Evolutionary conservation across 768 basidiomycete genomes (phyloP).

Genomic region (Suillus spraguei): DNA sequence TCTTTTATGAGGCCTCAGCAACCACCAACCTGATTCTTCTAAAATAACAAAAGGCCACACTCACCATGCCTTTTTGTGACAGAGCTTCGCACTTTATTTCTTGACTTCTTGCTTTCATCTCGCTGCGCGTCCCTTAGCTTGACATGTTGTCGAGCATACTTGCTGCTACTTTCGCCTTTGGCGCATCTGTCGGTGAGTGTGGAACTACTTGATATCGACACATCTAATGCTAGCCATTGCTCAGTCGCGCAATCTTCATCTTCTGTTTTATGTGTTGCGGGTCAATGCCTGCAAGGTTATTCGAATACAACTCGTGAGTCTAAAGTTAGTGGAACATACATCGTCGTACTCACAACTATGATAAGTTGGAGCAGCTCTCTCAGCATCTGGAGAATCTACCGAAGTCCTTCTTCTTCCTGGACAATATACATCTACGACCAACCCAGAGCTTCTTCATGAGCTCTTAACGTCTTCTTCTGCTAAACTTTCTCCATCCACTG

Average conservation of each 20-base stretch:
- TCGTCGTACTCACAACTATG: conserved; percentile 15
- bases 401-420: conserved; percentile 72
- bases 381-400: conserved; percentile 54
- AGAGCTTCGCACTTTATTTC: conserved; percentile 27
- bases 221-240: conserved; percentile 4
- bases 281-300: conserved; percentile 83
- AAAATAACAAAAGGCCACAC: conserved; percentile 32
- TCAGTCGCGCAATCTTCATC: conserved; percentile 59
- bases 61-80: conserved; percentile 11
- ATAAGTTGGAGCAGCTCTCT: conserved; percentile 71
- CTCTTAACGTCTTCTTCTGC: conserved; percentile 67
- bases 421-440: conserved; percentile 71
- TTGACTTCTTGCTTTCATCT: conserved; percentile 23
- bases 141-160: conserved; percentile 45
- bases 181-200: conserved; percentile 41
- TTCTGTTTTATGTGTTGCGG: conserved; percentile 80
- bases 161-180: conserved; percentile 36
- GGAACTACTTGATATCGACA: neutral
- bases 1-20: too few relatives aligned
- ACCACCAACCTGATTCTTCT: conserved; percentile 29
- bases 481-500: conserved; percentile 56
- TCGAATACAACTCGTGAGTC: conserved; percentile 71
- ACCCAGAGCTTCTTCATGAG: conserved; percentile 70
- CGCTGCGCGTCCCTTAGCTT: conserved; percentile 25
- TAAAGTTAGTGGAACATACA: conserved; percentile 15